phyloP scores from a whole-genome alignment of 2,329 filamentous ascomycete genomes.

The Cadophora luteo-olivacea region DNA sequence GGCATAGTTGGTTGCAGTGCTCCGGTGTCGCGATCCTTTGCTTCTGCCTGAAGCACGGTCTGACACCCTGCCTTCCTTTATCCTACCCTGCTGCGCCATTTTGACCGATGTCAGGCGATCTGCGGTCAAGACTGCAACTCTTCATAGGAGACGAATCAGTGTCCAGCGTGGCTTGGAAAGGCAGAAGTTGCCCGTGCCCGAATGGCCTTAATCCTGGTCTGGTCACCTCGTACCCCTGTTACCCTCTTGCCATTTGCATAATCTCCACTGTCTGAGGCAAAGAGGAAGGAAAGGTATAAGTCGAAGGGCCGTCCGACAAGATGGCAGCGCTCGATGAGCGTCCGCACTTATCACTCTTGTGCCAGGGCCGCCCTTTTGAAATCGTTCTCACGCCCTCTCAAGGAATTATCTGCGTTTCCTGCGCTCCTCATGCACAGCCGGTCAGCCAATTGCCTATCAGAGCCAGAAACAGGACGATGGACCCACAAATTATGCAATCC shows the following conservation, averaged over 20 bases:
- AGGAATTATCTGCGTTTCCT: conserved; percentile 12
- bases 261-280: conserved; percentile 32
- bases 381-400: conserved; percentile 14
- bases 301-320: conserved; percentile 15
- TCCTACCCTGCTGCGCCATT: conserved; percentile 29
- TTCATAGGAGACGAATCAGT: conserved; percentile 29
- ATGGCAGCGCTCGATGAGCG: background rate
- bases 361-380: conserved; percentile 11
- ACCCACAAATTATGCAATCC: conserved; percentile 23
- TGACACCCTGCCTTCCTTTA: conserved; percentile 16
- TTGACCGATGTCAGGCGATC: conserved; percentile 34
- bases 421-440: conserved; percentile 24
- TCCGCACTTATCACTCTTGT: conserved; percentile 16
- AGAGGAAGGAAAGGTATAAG: conserved; percentile 30
- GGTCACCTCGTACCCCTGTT: conserved; percentile 29
- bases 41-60: conserved; percentile 25
- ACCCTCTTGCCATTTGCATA: conserved; percentile 28
- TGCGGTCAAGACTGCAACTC: conserved; percentile 23
- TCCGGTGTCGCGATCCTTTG: conserved; percentile 27
- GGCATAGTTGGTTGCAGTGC: conserved; percentile 7
- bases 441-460: conserved; percentile 23
- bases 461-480: conserved; percentile 16
- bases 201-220: conserved; percentile 29
- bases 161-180: conserved; percentile 22
- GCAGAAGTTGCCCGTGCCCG: conserved; percentile 10